phyloP scores from a whole-genome alignment of 2,329 filamentous ascomycete species.

The Neonectria magnoliae region DNA sequence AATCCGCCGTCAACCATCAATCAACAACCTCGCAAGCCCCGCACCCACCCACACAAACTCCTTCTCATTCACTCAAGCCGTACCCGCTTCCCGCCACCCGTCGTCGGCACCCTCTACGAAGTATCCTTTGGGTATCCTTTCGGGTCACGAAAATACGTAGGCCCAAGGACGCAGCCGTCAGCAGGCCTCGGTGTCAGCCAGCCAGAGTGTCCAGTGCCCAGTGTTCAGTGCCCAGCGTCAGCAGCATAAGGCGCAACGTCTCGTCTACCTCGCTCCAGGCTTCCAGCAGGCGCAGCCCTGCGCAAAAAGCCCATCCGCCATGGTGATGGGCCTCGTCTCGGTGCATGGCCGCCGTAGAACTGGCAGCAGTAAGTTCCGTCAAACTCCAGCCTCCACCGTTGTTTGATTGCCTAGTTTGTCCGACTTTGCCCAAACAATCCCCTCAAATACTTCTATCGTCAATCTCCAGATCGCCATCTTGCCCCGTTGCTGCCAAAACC shows the following conservation, averaged over 20 bases:
- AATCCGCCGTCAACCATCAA: neutral
- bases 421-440: neutral
- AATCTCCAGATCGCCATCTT: slow-evolving; percentile 6
- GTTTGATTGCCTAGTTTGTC: neutral
- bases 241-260: slow-evolving; percentile 1
- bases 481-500: slow-evolving; percentile 13
- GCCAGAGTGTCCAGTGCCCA: neutral
- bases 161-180: slow-evolving; percentile 7
- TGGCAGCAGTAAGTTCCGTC: slow-evolving; percentile 40
- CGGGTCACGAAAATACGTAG: neutral
- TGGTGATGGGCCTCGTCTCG: slow-evolving; percentile 48
- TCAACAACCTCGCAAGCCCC: slow-evolving; percentile 4
- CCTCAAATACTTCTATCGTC: neutral
- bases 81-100: neutral
- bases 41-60: slow-evolving; percentile 13
- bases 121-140: neutral
- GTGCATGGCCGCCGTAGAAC: slow-evolving; percentile 46
- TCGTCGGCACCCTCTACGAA: neutral
- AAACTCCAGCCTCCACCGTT: neutral
- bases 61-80: neutral
- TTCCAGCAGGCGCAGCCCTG: slow-evolving; percentile 26
- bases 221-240: neutral
- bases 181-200: neutral
- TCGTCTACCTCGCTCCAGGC: neutral
- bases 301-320: slow-evolving; percentile 25